Conservation (phyloP, 345 rosid species). For the Heritiera fomes region DNA sequence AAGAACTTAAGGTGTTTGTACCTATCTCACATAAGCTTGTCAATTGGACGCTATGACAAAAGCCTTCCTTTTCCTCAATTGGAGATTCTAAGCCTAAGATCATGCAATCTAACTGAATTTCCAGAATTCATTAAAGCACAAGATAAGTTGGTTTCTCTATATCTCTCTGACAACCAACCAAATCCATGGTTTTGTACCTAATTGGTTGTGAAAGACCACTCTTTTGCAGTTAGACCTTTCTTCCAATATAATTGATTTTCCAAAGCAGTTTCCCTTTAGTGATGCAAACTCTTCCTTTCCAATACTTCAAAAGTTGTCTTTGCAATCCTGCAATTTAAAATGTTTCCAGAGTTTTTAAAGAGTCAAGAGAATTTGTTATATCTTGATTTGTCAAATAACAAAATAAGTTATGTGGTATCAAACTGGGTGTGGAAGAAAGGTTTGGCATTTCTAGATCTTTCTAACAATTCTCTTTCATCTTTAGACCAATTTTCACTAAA, state of each 20-base stretch:
- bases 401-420: not conserved
- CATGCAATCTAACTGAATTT: not conserved
- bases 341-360: too few relatives aligned
- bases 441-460: accelerated
- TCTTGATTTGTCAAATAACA: not conserved
- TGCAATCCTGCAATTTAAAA: too few relatives aligned
- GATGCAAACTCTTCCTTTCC: too few relatives aligned
- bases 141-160: not conserved
- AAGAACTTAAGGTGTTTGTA: accelerated
- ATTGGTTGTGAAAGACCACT: not conserved
- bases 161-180: not conserved
- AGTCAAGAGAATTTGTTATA: not conserved
- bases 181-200: not conserved
- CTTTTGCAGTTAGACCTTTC: not conserved
- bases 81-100: accelerated
- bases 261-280: too few relatives aligned
- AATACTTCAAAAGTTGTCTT: too few relatives aligned
- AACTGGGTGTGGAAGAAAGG: not conserved
- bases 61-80: not conserved
- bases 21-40: not conserved
- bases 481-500: too few relatives aligned
- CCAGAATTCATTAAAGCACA: not conserved
- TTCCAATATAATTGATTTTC: too few relatives aligned
- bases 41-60: not conserved
- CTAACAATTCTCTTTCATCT: too few relatives aligned